These are phyloP conservation scores for Monosporascus sp. DNA, from an alignment of 2,329 filamentous ascomycete species.

Conservation along the genomic window DNA sequence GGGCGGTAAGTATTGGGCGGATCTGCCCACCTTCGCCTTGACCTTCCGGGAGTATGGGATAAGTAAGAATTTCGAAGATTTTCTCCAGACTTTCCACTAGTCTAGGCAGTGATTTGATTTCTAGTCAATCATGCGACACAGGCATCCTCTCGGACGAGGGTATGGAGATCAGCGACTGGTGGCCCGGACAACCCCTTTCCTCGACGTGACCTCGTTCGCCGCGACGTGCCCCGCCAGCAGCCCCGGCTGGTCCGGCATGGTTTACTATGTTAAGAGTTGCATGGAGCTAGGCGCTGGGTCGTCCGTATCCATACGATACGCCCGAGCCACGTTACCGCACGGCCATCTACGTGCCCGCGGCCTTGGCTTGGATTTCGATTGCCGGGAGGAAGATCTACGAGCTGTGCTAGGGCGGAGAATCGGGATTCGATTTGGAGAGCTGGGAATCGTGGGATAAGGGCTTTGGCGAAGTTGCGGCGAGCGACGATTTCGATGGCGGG, in stretches of 20 bases:
- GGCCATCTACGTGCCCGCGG: not conserved
- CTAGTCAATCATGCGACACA: not conserved
- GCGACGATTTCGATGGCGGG: not conserved
- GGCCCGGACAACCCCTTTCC: not conserved
- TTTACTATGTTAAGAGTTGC: not conserved
- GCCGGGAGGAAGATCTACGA: not conserved
- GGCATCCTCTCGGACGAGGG: not conserved
- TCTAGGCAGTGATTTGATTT: not conserved
- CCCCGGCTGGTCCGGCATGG: not conserved
- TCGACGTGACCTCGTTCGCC: not conserved
- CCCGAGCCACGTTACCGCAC: not conserved
- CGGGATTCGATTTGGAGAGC: not conserved
- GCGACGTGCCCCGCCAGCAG: not conserved
- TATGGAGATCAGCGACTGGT: not conserved
- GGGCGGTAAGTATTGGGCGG: not conserved
- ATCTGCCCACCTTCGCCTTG: not conserved
- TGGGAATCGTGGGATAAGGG: not conserved
- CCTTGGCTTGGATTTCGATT: not conserved
- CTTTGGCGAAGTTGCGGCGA: not conserved
- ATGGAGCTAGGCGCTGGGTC: not conserved
- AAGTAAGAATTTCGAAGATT: not conserved
- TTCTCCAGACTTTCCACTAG: not conserved
- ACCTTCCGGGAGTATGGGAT: not conserved
- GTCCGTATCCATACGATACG: not conserved
- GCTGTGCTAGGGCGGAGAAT: not conserved